A percentile compares a stretch with the other conserved stretches of the same genome.
phyloP scores from a whole-genome alignment of 2,329 filamentous ascomycete genomes.

The Huntiella abstrusa region DNA sequence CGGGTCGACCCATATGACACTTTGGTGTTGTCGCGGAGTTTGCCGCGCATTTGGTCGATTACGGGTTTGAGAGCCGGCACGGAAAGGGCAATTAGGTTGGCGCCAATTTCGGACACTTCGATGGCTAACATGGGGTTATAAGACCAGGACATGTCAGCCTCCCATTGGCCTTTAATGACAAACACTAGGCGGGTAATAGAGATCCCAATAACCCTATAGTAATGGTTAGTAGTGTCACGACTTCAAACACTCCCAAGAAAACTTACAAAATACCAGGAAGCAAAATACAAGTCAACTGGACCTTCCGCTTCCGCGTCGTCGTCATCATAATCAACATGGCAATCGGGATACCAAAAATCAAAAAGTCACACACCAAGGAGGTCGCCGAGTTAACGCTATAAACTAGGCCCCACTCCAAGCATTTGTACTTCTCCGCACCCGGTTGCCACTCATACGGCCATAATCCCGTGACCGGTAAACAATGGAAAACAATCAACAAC shows the following conservation, averaged over 20 bases:
- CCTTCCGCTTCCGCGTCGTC: slow-evolving; percentile 24
- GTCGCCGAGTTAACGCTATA: slow-evolving; percentile 31
- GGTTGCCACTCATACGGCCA: slow-evolving; percentile 32
- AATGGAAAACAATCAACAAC: slow-evolving; percentile 32
- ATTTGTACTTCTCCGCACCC: slow-evolving; percentile 22
- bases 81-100: slow-evolving; percentile 30
- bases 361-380: slow-evolving; percentile 29
- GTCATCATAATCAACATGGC: slow-evolving; percentile 28
- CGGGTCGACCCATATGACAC: slow-evolving; percentile 15
- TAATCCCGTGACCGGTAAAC: slow-evolving; percentile 27
- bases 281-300: slow-evolving; percentile 28
- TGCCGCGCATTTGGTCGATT: slow-evolving; percentile 19
- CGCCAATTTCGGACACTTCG: slow-evolving; percentile 31
- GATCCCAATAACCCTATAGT: slow-evolving; percentile 27
- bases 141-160: slow-evolving; percentile 28
- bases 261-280: slow-evolving; percentile 30
- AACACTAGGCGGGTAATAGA: slow-evolving; percentile 28
- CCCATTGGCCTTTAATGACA: slow-evolving; percentile 28
- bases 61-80: slow-evolving; percentile 31
- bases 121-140: slow-evolving; percentile 31
- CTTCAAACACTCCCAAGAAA: neutral
- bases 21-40: slow-evolving; percentile 14
- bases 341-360: slow-evolving; percentile 31
- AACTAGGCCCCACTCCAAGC: slow-evolving; percentile 30
- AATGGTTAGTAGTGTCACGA: neutral